phyloP scores from a whole-genome alignment of 1,284 basidiomycete species.

The Ustilago loliicola region DNA sequence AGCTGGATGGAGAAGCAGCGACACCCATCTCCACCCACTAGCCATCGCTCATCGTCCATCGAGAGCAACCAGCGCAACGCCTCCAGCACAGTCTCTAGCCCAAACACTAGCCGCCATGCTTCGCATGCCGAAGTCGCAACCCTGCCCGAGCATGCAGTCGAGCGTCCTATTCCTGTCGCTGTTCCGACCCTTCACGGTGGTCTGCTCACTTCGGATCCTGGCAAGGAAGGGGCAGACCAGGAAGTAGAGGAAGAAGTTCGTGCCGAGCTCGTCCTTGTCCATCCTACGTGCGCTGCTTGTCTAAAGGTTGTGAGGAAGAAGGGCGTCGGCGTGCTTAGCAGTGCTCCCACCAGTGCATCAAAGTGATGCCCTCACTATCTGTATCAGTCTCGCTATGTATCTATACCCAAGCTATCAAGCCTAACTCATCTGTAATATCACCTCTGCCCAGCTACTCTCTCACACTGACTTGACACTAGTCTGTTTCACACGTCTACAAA shows the following conservation, averaged over 20 bases:
- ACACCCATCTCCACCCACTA: neutral
- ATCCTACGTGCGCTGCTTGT: slow-evolving; percentile 41
- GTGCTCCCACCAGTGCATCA: neutral
- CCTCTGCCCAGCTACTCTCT: neutral
- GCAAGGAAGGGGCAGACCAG: neutral
- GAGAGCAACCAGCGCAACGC: slow-evolving; percentile 7
- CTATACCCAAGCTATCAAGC: slow-evolving; percentile 11
- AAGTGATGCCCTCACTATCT: neutral
- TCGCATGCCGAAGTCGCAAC: slow-evolving; percentile 11
- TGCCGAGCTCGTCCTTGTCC: slow-evolving; percentile 45
- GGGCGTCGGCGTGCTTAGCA: slow-evolving; percentile 47
- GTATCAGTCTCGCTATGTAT: neutral
- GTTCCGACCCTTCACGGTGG: slow-evolving; percentile 42
- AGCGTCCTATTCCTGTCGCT: neutral
- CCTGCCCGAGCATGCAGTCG: neutral
- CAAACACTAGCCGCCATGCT: slow-evolving; percentile 12
- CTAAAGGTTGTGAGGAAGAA: slow-evolving; percentile 33
- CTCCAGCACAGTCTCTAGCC: neutral
- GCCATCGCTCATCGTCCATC: slow-evolving; percentile 10
- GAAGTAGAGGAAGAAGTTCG: slow-evolving; percentile 16
- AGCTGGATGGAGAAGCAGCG: slow-evolving; percentile 48
- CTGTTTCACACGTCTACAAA: neutral
- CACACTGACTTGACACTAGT: neutral
- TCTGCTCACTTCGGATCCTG: slow-evolving; percentile 17
- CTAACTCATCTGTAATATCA: slow-evolving; percentile 12